phyloP scores from a whole-genome alignment of 345 rosid species.

The Camelina sativa region DNA sequence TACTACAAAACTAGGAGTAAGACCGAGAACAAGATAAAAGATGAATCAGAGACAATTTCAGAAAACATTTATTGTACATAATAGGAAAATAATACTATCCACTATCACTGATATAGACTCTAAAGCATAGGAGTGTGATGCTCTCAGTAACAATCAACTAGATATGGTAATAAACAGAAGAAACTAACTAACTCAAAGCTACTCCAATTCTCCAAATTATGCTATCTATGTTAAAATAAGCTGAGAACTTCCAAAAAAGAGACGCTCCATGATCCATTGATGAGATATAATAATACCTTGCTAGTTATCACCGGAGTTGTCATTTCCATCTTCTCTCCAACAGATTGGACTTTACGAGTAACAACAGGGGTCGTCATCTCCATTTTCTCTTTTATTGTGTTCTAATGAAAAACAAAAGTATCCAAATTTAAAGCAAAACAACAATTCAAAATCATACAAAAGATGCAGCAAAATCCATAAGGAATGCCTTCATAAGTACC shows the following conservation, averaged over 20 bases:
- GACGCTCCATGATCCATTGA: conserved; percentile 2
- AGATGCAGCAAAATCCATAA: neutral
- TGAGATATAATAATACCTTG: conserved; percentile 51
- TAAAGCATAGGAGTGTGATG: conserved; percentile 1
- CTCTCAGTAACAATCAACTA: neutral
- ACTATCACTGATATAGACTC: neutral
- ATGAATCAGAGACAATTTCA: neutral
- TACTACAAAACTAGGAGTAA: neutral
- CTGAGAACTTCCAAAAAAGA: neutral
- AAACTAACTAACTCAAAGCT: conserved; percentile 3
- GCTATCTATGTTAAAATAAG: neutral
- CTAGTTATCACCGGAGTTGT: conserved; percentile 86
- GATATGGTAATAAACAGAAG: neutral
- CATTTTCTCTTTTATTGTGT: conserved; percentile 65
- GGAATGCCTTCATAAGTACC: conserved; percentile 52
- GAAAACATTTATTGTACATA: neutral
- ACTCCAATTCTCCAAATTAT: conserved; percentile 7
- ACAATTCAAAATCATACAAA: conserved; percentile 27
- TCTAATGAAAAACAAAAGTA: conserved; percentile 49
- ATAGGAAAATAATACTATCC: neutral
- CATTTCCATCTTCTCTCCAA: conserved; percentile 89
- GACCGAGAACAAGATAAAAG: conserved; percentile 6
- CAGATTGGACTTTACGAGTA: conserved; percentile 62
- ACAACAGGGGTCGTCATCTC: conserved; percentile 95
- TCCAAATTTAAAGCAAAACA: conserved; percentile 12